Conservation (phyloP, 129 eudicot genomes). For the Kitagawia praeruptora region DNA sequence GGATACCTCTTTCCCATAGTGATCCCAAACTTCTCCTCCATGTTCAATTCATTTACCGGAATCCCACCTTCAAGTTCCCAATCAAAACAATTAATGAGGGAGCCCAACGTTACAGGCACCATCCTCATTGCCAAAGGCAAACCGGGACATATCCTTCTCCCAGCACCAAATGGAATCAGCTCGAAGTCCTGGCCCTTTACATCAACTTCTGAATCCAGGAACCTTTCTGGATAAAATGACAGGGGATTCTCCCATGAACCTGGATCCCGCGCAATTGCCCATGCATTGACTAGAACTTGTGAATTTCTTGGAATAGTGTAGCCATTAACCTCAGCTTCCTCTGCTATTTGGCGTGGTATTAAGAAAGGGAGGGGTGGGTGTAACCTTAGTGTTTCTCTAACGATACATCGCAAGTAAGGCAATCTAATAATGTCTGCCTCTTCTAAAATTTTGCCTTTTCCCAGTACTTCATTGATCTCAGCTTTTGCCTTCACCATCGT, state of each 20-base stretch:
- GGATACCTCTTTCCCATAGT: constrained; percentile 17
- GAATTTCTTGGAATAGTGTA: constrained; percentile 10
- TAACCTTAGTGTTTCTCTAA: constrained; percentile 44
- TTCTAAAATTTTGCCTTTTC: constrained; percentile 36
- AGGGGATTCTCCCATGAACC: neutral
- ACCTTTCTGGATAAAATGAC: constrained; percentile 2
- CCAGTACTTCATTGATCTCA: constrained; percentile 43
- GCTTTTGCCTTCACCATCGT: constrained; percentile 38
- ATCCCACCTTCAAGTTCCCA: constrained; percentile 23
- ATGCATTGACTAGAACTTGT: constrained; percentile 11
- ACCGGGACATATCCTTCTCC: constrained; percentile 10
- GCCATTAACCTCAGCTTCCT: constrained; percentile 25
- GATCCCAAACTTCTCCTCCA: constrained; percentile 29
- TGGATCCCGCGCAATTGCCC: constrained; percentile 2
- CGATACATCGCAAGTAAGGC: constrained; percentile 37
- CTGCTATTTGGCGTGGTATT: constrained; percentile 19
- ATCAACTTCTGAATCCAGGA: neutral
- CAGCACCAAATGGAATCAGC: constrained; percentile 14
- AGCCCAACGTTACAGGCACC: constrained; percentile 17
- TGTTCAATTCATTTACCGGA: constrained; percentile 3
- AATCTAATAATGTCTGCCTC: constrained; percentile 32
- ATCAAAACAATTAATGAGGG: constrained; percentile 17
- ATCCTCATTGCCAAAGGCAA: constrained; percentile 12
- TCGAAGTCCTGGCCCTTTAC: neutral
- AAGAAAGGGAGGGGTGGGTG: constrained; percentile 44